These are phyloP conservation scores for Candida chauliodis DNA, from an alignment of 805 yeast genomes.

Conservation along the genomic window DNA sequence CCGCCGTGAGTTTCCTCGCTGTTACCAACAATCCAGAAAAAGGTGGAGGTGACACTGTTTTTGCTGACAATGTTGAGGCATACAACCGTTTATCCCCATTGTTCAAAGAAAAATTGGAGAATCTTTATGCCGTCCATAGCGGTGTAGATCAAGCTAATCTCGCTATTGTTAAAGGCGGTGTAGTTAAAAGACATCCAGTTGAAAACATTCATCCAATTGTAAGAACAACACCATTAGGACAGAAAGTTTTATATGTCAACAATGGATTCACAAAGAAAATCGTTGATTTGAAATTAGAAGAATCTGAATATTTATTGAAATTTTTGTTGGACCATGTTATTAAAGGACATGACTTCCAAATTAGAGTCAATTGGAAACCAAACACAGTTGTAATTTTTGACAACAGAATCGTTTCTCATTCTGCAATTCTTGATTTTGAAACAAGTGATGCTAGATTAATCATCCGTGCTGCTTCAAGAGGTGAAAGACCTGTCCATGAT, in stretches of 20 bases:
- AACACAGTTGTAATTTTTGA: slow-evolving; percentile 39
- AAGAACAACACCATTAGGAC: slow-evolving; percentile 37
- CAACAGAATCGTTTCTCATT: slow-evolving; percentile 34
- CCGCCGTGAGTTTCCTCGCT: slow-evolving; percentile 35
- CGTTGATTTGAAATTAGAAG: slow-evolving; percentile 37
- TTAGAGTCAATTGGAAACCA: slow-evolving; percentile 35
- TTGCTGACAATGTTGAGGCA: slow-evolving; percentile 38
- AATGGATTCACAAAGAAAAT: slow-evolving; percentile 32
- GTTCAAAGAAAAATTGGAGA: slow-evolving; percentile 30
- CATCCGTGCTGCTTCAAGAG: slow-evolving; percentile 37
- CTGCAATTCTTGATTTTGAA: slow-evolving; percentile 35
- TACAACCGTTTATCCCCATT: slow-evolving; percentile 37
- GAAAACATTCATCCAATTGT: slow-evolving; percentile 36
- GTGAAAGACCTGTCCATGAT: slow-evolving; percentile 35
- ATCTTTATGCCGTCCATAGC: slow-evolving; percentile 34
- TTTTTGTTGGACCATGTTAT: slow-evolving; percentile 33
- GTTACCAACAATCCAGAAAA: slow-evolving; percentile 36
- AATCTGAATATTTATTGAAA: slow-evolving; percentile 29
- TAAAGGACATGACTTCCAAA: slow-evolving; percentile 34
- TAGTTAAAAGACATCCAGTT: slow-evolving; percentile 33
- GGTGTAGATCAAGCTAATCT: slow-evolving; percentile 33
- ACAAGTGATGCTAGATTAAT: slow-evolving; percentile 31
- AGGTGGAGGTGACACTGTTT: slow-evolving; percentile 41
- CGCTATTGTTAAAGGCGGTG: slow-evolving; percentile 23
- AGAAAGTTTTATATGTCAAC: slow-evolving; percentile 34